These are phyloP conservation scores for Tetrapisispora iriomotensis DNA, from an alignment of 805 yeast species.

Conservation along the genomic window DNA sequence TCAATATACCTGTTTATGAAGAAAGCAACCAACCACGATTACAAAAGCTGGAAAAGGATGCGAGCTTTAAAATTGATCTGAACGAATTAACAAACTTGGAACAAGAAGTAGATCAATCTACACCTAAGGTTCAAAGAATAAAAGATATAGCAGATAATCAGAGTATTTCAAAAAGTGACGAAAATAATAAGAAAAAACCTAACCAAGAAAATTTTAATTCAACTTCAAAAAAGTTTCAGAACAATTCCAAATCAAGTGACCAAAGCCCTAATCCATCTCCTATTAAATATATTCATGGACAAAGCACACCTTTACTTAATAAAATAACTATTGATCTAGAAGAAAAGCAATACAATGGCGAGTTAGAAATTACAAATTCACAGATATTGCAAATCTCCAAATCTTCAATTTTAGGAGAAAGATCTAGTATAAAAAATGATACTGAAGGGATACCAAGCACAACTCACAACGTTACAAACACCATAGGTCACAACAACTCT, in stretches of 20 bases:
- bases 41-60: no score
- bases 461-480: neutral
- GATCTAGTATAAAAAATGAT: neutral
- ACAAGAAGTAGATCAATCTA: neutral
- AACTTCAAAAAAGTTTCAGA: neutral
- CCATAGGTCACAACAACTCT: neutral
- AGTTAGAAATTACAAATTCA: neutral
- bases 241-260: neutral
- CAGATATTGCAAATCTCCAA: neutral
- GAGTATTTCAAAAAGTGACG: neutral
- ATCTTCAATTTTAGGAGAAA: neutral
- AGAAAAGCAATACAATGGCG: neutral
- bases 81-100: neutral
- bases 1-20: neutral
- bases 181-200: neutral
- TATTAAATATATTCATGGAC: neutral
- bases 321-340: neutral
- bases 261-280: neutral
- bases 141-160: neutral
- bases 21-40: no score
- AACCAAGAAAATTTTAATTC: neutral
- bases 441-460: neutral
- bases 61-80: no score
- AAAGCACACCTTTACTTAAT: neutral
- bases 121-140: neutral